These are phyloP conservation scores for Neurospora tetrasperma DNA, from an alignment of 495 filamentous ascomycete genomes.

Conservation along the genomic window DNA sequence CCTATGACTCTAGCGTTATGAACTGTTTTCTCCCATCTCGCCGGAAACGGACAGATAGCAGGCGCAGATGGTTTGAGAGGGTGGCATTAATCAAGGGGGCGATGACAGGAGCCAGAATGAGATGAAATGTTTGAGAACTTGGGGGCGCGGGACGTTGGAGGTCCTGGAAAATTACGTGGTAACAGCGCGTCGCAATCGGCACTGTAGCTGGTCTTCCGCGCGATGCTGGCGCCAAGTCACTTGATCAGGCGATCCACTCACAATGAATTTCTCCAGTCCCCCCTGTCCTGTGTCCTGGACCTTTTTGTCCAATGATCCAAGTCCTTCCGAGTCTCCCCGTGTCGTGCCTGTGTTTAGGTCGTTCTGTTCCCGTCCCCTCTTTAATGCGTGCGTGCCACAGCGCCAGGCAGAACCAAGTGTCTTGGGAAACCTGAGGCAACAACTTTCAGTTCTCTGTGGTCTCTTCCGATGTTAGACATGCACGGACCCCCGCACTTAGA, in stretches of 20 bases:
- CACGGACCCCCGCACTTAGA: neutral
- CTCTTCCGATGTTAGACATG: neutral
- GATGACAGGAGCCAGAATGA: neutral
- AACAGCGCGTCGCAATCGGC: constrained; percentile 19
- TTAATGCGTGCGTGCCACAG: neutral
- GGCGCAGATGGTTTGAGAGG: neutral
- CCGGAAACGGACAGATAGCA: neutral
- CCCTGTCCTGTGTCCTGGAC: neutral
- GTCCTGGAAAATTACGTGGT: constrained; percentile 7
- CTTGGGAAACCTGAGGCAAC: neutral
- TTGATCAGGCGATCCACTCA: constrained; percentile 8
- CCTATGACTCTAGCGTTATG: neutral
- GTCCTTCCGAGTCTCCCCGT: neutral
- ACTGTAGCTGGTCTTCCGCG: constrained; percentile 12
- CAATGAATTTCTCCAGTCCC: neutral
- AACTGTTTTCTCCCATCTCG: neutral
- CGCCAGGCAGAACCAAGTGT: neutral
- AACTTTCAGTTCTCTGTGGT: neutral
- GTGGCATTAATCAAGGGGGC: neutral
- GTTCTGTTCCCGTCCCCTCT: too few relatives aligned
- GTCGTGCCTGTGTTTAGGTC: neutral
- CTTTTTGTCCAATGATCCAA: neutral
- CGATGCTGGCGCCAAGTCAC: constrained; percentile 25
- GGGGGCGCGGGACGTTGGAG: neutral
- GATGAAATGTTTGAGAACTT: neutral